Evolutionary conservation across 192 early-diverging fungal genomes (phyloP).

Genomic region (Coemansia sp.): DNA sequence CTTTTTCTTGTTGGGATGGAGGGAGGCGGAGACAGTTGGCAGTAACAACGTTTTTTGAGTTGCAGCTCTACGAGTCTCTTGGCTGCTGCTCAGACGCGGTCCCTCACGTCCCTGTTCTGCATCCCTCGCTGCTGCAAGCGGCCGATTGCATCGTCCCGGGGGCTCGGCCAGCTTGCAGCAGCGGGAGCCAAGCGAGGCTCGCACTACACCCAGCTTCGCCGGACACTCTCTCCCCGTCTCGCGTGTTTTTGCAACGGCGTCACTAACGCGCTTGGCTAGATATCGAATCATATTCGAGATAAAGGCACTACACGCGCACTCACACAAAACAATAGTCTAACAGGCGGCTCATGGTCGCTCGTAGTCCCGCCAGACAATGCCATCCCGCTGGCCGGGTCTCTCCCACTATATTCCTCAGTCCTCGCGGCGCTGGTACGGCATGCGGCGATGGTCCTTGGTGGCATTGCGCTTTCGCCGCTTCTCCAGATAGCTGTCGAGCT

Average conservation of each 20-base stretch:
- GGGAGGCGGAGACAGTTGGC: not conserved
- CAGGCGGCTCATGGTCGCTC: not conserved
- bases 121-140: too few relatives aligned
- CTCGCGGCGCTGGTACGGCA: conserved; percentile 64
- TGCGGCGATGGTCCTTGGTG: conserved; percentile 73
- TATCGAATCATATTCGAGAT: not conserved
- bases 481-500: conserved; percentile 85
- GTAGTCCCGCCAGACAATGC: not conserved
- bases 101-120: too few relatives aligned
- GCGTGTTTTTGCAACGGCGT: not conserved
- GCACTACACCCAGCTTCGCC: not conserved
- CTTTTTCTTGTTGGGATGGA: not conserved
- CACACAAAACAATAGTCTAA: too few relatives aligned
- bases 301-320: not conserved
- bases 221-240: not conserved
- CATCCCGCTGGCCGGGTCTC: too few relatives aligned
- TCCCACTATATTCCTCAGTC: conserved; percentile 13
- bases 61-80: not conserved
- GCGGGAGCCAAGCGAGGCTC: not conserved
- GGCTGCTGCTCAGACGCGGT: too few relatives aligned
- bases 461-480: conserved; percentile 95
- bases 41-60: not conserved
- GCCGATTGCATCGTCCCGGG: too few relatives aligned
- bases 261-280: not conserved
- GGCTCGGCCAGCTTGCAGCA: too few relatives aligned